Percentiles rank a stretch among this genome's conserved stretches.
Conservation (phyloP, 2,329 filamentous ascomycete genomes). For the Xylaria sp. region DNA sequence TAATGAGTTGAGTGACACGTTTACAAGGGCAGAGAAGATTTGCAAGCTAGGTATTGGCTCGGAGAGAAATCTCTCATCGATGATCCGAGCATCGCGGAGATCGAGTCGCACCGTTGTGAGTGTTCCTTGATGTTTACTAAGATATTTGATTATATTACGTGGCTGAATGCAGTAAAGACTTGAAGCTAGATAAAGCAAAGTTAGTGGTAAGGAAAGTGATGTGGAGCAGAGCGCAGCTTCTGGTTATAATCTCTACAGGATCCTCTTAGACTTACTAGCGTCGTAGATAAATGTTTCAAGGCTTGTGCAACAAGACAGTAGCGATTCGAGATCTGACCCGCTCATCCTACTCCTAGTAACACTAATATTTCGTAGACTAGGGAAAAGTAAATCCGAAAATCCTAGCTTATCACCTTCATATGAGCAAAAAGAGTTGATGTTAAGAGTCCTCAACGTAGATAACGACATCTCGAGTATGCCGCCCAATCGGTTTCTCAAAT, state of each 20-base stretch:
- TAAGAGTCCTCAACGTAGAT: neutral
- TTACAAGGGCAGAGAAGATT: neutral
- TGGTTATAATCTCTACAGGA: neutral
- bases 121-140: neutral
- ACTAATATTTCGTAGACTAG: neutral
- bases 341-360: neutral
- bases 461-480: neutral
- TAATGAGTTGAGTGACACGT: neutral
- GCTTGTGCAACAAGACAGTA: neutral
- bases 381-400: neutral
- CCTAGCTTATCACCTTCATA: neutral
- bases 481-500: neutral
- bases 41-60: neutral
- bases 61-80: neutral
- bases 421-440: neutral
- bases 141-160: neutral
- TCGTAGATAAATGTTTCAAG: conserved; percentile 1
- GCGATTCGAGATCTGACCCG: neutral
- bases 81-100: neutral
- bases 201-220: neutral
- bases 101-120: neutral
- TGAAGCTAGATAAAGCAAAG: neutral
- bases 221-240: neutral
- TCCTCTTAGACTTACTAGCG: neutral
- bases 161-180: neutral